A percentile compares a stretch with the other conserved stretches of the same genome.
phyloP scores from a whole-genome alignment of 1,139 yeast species.

The Pneumocystis wakefieldiae region DNA sequence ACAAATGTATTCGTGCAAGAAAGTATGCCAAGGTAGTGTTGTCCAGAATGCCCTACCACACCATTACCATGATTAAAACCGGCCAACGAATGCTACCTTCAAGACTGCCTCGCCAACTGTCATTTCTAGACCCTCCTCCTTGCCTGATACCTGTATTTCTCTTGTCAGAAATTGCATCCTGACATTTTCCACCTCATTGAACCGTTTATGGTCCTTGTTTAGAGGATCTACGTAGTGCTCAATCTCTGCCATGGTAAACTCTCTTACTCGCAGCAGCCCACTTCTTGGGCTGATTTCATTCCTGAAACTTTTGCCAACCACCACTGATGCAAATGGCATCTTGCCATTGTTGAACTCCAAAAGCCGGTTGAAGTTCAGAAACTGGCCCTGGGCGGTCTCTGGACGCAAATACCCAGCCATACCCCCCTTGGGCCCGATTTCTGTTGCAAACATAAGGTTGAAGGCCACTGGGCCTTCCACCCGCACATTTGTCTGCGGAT shows the following conservation, averaged over 20 bases:
- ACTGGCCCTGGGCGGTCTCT: slow-evolving; percentile 99
- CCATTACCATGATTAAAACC: neutral
- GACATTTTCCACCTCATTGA: slow-evolving; percentile 58
- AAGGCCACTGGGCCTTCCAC: slow-evolving; percentile 87
- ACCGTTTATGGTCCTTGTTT: slow-evolving; percentile 68
- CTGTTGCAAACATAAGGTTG: slow-evolving; percentile 98
- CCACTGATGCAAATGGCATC: slow-evolving; percentile 98
- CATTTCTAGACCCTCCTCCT: slow-evolving; percentile 46
- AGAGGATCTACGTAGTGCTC: slow-evolving; percentile 95
- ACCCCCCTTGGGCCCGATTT: slow-evolving; percentile 96
- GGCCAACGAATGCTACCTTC: slow-evolving; percentile 23
- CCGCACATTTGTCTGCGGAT: slow-evolving; percentile 78
- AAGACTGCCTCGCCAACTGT: slow-evolving; percentile 83
- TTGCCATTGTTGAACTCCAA: slow-evolving; percentile 88
- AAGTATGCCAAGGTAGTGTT: slow-evolving; percentile 96
- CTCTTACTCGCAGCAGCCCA: slow-evolving; percentile 93
- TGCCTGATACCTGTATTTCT: slow-evolving; percentile 73
- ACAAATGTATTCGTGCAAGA: slow-evolving; percentile 77
- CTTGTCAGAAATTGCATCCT: slow-evolving; percentile 69
- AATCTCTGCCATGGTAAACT: slow-evolving; percentile 97
- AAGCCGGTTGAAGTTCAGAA: slow-evolving; percentile 82
- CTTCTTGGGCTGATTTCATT: slow-evolving; percentile 98
- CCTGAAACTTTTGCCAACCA: slow-evolving; percentile 96
- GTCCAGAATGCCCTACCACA: slow-evolving; percentile 52
- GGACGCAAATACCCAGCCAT: slow-evolving; percentile 93